Conservation (phyloP, 768 basidiomycete species). For the Rhodosporidiobolus sp. region DNA sequence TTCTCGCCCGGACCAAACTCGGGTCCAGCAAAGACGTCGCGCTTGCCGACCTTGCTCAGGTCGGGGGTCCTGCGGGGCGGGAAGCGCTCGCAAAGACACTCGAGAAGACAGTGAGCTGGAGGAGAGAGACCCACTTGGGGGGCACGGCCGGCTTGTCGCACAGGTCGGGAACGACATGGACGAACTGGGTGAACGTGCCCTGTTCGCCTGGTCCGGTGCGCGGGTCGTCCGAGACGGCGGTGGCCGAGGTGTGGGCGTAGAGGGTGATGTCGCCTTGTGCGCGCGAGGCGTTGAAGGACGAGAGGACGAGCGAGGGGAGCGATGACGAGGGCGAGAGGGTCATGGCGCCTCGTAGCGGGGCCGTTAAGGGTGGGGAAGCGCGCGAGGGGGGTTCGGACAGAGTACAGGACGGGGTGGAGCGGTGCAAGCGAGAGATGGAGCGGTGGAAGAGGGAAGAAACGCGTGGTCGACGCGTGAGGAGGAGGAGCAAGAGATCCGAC, state of each 20-base stretch:
- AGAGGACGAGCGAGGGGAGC: neutral
- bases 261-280: conserved; percentile 3
- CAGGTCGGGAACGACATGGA: conserved; percentile 20
- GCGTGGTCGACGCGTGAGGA: no score
- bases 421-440: no score
- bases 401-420: no score
- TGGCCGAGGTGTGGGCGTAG: neutral
- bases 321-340: no score
- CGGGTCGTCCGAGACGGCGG: neutral
- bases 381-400: no score
- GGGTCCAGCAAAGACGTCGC: conserved; percentile 12
- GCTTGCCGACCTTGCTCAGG: neutral
- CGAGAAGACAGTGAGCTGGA: neutral
- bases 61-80: conserved; percentile 24
- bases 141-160: conserved; percentile 21
- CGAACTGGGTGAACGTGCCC: conserved; percentile 1
- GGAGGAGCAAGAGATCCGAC: no score
- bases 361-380: no score
- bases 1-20: conserved; percentile 12
- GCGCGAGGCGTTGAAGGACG: conserved; percentile 1
- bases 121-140: neutral
- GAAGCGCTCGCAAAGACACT: neutral
- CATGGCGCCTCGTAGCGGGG: no score
- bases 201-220: no score
- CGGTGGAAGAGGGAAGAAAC: no score